A percentile compares a stretch with the other conserved stretches of the same genome.
Conservation (phyloP, 768 basidiomycete species). For the Tricholoma saponaceum region DNA sequence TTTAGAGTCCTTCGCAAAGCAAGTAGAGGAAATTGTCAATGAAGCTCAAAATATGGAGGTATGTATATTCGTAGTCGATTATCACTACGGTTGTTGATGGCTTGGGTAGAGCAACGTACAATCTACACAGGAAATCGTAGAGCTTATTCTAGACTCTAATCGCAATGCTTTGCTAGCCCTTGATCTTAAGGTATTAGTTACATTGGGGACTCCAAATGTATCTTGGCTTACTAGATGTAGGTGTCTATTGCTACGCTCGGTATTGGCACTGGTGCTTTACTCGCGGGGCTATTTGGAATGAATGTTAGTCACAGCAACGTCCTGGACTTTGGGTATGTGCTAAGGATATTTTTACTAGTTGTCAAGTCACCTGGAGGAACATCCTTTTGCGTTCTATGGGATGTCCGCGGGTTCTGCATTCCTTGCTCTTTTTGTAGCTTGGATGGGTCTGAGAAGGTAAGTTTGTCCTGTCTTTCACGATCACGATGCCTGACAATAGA, state of each 20-base stretch:
- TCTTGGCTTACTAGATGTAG: conserved; percentile 29
- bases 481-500: conserved; percentile 6
- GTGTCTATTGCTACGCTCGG: conserved; percentile 96
- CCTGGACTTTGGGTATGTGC: conserved; percentile 7
- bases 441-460: conserved; percentile 62
- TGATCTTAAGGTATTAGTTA: conserved; percentile 68
- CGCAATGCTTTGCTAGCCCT: conserved; percentile 89
- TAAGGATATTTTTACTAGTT: conserved; percentile 41
- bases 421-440: conserved; percentile 59
- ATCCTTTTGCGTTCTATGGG: conserved; percentile 69
- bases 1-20: conserved; percentile 93
- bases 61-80: conserved; percentile 12
- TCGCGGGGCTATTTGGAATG: conserved; percentile 95
- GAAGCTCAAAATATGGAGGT: conserved; percentile 88
- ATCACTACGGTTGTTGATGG: neutral
- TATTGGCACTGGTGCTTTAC: conserved; percentile 82
- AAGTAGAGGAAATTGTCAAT: conserved; percentile 94
- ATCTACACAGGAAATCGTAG: conserved; percentile 97
- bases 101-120: conserved; percentile 78
- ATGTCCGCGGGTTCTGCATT: conserved; percentile 58
- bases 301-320: conserved; percentile 56
- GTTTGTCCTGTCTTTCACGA: conserved; percentile 11
- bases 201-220: neutral
- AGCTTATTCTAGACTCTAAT: conserved; percentile 94
- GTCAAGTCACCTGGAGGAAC: conserved; percentile 66